Evolutionary conservation across 1,284 basidiomycete species (phyloP), one percentile per base, ranked within the genome.

Genomic region (Bondarzewia mesenterica): DNA sequence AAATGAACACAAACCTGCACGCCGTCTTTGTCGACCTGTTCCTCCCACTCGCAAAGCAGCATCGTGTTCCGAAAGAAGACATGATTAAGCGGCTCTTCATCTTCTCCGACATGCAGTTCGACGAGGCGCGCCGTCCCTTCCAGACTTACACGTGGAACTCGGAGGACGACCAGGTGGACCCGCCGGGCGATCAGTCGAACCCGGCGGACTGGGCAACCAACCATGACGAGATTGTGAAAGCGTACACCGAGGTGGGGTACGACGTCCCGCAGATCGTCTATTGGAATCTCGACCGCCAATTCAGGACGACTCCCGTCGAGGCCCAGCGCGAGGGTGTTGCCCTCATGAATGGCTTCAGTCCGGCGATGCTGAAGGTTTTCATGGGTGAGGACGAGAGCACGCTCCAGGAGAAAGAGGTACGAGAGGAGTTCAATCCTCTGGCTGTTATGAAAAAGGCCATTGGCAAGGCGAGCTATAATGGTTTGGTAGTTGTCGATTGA

Each of bases 31-130:
- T 78, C 49, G 60, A 75, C 6, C 68, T 83, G 15, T 62, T 87
- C 16, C 72, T 88, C 6, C 73, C 75, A 0, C 71, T 78, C 4
- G 83, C 84, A 4, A 54, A 74, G 48, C 56, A 69, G 55, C 63
- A 80, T 56, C 67, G 75, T 0, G 64, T 89, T n/a, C 67, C 70
- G 42, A 72, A 71, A 49, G 80, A 81, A 45, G 74, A 85, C 46
- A 87, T 88, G 84, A 73, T 87, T 63, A 81, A 84, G 65, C 73
- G 78, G 12, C 63, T 89, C 0, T 86, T 88, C 57, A 71, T 87
- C 38, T 88, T 89, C 61, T 76, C 75, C 4, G 83, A 88, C 58
- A 87, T 88, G 85, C 83, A 87, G 63, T 88, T 88, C 53, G 80
- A 88, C 59, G 48, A 50, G 3, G 64, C 67, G 7, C 26, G 22